These are phyloP conservation scores for Coemansia sp. DNA, from an alignment of 192 early-diverging fungal genomes.

Conservation along the genomic window DNA sequence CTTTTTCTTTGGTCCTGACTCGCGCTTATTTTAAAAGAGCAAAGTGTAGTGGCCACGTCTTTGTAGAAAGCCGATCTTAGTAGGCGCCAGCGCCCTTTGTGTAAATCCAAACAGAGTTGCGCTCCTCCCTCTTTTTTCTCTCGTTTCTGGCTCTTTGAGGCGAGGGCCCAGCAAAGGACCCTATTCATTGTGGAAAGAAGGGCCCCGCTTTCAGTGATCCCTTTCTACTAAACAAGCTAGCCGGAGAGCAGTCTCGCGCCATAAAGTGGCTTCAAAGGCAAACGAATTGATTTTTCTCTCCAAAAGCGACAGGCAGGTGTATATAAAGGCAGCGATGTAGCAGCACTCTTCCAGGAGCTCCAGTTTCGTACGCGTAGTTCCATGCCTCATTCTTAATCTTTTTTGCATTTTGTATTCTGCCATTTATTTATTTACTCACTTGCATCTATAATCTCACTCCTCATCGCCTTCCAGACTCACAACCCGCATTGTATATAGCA, in stretches of 20 bases:
- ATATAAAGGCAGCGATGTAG: slow-evolving; percentile 8
- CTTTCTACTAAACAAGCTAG: background rate
- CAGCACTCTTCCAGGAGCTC: background rate
- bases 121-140: background rate
- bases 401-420: slow-evolving; percentile 7
- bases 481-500: background rate
- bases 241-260: background rate
- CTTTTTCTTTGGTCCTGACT: background rate
- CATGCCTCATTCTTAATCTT: background rate
- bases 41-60: background rate
- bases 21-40: background rate
- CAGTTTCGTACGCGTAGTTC: background rate
- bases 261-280: background rate
- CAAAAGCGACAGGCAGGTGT: background rate
- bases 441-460: background rate
- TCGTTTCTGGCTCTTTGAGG: background rate
- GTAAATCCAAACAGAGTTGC: background rate
- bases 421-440: slow-evolving; percentile 7
- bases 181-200: slow-evolving; percentile 5
- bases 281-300: slow-evolving; percentile 3
- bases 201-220: background rate
- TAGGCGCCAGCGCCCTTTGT: background rate
- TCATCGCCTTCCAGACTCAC: background rate
- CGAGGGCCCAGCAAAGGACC: slow-evolving; percentile 5
- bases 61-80: slow-evolving; percentile 5